Base-by-base conservation (phyloP, 2,329 filamentous ascomycete genomes). In the Epicoccum nigrum region DNA sequence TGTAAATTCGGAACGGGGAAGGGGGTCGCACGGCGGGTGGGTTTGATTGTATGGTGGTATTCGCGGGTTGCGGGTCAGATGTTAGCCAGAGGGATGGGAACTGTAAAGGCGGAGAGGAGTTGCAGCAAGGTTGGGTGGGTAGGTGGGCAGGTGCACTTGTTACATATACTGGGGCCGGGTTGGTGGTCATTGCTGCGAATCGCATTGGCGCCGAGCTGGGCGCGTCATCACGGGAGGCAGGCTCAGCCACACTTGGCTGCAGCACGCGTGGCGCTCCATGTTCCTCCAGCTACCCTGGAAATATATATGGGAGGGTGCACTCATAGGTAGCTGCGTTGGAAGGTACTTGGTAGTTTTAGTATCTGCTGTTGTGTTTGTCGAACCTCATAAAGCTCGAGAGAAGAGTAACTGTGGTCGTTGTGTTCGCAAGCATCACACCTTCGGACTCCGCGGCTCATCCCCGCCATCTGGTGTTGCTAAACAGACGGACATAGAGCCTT, bases 241-340 rank as follows among this genome's bases (percentile, higher is more conserved):
- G n/a, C 59, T 65, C 55, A 60, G 64, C 64, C 64, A 67, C 64
- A 63, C 59, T 65, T 59, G 60, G 62, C 58, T 54, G 43, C 44
- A 39, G 38, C 25, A 27, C 37, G 37, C 34, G 30, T 25, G 31
- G 4, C n/a, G 20, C 9, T 35, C n/a, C n/a, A n/a, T n/a, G n/a
- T n/a, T n/a, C n/a, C n/a, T n/a, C n/a, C n/a, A n/a, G 33, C 37
- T 1, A 9, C 11, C 27, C 7, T 27, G 13, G 7, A 39, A 20
- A 17, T n/a, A 15, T 12, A 15, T 16, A 4, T 37, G 33, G 40
- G 35, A 52, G 42, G 39, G n/a, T 19, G 19, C 19, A 28, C 34
- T n/a, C n/a, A n/a, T n/a, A n/a, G n/a, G 34, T 19, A 7, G 16
- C 5, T 16, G 30, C 15, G n/a, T 27, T 17, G 19, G 15, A 34